These are phyloP conservation scores for Rhizophora apiculata DNA, from an alignment of 345 rosid species.

Conservation along the genomic window DNA sequence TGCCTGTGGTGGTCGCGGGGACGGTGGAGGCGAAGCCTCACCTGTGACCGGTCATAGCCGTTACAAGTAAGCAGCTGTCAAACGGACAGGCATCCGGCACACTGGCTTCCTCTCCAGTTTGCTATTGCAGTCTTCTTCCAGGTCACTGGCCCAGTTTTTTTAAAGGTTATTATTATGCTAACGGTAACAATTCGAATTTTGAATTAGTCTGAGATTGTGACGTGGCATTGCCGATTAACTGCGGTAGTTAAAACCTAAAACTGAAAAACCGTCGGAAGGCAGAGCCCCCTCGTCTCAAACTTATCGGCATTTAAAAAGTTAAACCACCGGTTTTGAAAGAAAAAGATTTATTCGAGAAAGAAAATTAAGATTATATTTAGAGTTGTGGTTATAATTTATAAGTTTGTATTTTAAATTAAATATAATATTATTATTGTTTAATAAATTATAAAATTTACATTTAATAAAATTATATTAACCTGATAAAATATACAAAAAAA, in stretches of 20 bases:
- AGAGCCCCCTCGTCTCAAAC: not conserved
- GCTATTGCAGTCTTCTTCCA: no score
- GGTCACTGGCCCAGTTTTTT: no score
- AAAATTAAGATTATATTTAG: no score
- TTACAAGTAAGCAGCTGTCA: constrained; percentile 66
- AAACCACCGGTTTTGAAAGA: constrained; percentile 32
- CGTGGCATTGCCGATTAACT: not conserved
- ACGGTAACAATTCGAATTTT: no score
- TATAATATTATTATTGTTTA: no score
- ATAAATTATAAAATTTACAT: no score
- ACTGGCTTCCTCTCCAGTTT: not conserved
- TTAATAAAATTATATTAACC: no score
- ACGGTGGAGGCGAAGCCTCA: constrained; percentile 45
- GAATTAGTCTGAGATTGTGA: no score
- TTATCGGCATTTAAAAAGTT: constrained; percentile 1
- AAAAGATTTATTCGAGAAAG: constrained; percentile 11
- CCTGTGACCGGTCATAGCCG: constrained; percentile 44
- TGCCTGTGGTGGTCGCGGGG: not conserved
- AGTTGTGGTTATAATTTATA: no score
- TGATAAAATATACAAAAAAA: no score
- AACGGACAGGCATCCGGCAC: constrained; percentile 43
- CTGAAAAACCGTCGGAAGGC: not conserved
- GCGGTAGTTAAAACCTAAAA: not conserved
- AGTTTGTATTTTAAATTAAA: no score
- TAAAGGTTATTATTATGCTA: no score